These are phyloP conservation scores for Nemania serpens DNA, from an alignment of 2,329 filamentous ascomycete genomes.

Conservation along the genomic window DNA sequence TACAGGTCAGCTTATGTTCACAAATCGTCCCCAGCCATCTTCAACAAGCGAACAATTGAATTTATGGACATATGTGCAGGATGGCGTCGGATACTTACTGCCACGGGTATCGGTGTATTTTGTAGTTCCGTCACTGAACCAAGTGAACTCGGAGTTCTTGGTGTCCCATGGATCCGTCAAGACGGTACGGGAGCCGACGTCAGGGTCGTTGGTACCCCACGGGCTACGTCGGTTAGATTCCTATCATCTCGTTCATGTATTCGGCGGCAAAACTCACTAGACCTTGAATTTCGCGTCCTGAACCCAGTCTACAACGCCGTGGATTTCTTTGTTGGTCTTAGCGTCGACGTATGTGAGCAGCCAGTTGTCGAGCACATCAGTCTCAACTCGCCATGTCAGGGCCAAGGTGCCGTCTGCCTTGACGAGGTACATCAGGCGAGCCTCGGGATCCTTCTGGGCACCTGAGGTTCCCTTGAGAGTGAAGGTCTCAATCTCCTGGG, in stretches of 20 bases:
- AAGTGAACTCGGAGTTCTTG: slow-evolving; percentile 55
- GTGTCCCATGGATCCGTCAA: slow-evolving; percentile 55
- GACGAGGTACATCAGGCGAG: slow-evolving; percentile 59
- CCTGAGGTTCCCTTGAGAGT: slow-evolving; percentile 55
- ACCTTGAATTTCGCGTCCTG: slow-evolving; percentile 60
- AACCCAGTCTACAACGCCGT: slow-evolving; percentile 62
- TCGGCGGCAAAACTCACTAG: slow-evolving; percentile 45
- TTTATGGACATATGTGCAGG: neutral
- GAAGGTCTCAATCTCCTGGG: slow-evolving; percentile 45
- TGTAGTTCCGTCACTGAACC: slow-evolving; percentile 53
- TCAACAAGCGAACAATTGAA: neutral
- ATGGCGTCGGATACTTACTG: slow-evolving; percentile 40
- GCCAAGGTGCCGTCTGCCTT: slow-evolving; percentile 52
- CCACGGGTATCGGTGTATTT: slow-evolving; percentile 59
- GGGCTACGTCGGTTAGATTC: slow-evolving; percentile 41
- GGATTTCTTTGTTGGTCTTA: slow-evolving; percentile 49
- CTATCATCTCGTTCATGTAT: neutral
- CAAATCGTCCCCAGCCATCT: neutral
- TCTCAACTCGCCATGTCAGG: slow-evolving; percentile 63
- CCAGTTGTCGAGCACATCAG: slow-evolving; percentile 61
- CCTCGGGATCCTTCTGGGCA: slow-evolving; percentile 56
- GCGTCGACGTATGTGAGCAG: slow-evolving; percentile 63
- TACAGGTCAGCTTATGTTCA: neutral
- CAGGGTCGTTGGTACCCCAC: slow-evolving; percentile 60
- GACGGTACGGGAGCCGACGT: slow-evolving; percentile 50